Base-by-base conservation (phyloP, 1,284 basidiomycete genomes). In the Leccinum subfulvum region DNA sequence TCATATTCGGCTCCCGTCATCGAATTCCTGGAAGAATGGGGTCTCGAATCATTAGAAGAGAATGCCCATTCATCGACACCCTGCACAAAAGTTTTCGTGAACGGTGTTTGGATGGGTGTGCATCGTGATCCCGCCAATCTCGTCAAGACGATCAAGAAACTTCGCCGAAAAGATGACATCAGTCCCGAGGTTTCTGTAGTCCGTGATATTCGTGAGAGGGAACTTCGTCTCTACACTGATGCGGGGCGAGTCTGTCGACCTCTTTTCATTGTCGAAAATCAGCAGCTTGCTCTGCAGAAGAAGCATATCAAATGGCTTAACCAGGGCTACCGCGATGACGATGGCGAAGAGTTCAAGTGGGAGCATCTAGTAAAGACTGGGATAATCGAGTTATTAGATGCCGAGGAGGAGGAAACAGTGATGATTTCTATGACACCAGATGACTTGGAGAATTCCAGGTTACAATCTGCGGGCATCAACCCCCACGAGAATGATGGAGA, bases 101-200 rank as follows among this genome's bases (percentile, higher is more conserved):
- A 99, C 71, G 97, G 97, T 73, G 95, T 98, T 10, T 99, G 97
- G 97, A 95, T 98, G 85, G 97, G 97, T 67, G 94, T 98, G n/a
- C 96, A 98, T 78, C 92, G 95, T 63, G 93, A 98, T 70, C 94
- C 97, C 16, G 90, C 90, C 56, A 92, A 94, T 69, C 82, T 99
- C 59, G 94, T 98, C 66, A 91, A 91, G 73, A 98, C 96, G 23
- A 87, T 99, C 73, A 91, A 96, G 75, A 91, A 92, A 70, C 84
- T 99, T 67, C 87, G 97, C 66, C 83, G 97, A 68, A 95, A 94
- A 75, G 95, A 97, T 68, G 96, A 98, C 76, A 96, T 99, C 75
- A 94, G 91, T 73, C 88, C 93, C 58, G 97, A 99, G 78, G 95
- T 98, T 10, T 97, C 94, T 30, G 93, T 99, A 57, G 97, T 99